Conservation (phyloP, 495 filamentous ascomycete species). For the Podospora anserina region DNA sequence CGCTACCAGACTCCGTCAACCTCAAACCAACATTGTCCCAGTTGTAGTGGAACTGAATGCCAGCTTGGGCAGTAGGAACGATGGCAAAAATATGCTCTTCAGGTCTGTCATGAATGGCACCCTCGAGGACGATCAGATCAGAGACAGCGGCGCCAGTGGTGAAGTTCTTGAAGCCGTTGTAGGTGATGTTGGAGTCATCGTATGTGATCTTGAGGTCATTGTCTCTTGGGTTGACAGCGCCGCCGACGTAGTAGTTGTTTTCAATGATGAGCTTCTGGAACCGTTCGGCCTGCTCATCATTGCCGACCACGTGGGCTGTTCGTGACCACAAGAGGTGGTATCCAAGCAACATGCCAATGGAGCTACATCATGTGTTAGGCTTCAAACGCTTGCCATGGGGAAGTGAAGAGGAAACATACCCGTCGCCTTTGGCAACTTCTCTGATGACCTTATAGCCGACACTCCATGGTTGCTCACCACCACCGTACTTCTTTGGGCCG, state of each 20-base stretch:
- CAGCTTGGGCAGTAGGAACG: conserved; percentile 50
- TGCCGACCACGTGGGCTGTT: conserved; percentile 52
- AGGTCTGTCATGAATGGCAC: conserved; percentile 48
- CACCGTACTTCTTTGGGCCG: conserved; percentile 54
- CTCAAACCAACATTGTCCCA: conserved; percentile 62
- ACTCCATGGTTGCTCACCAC: conserved; percentile 56
- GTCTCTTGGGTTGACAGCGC: conserved; percentile 60
- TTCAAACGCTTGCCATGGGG: not conserved
- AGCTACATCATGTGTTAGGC: conserved; percentile 23
- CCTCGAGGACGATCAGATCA: conserved; percentile 61
- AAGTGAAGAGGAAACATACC: conserved; percentile 30
- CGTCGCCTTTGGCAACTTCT: conserved; percentile 58
- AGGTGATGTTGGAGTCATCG: conserved; percentile 51
- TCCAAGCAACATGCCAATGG: conserved; percentile 57
- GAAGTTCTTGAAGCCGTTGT: conserved; percentile 59
- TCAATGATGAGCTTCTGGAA: conserved; percentile 50
- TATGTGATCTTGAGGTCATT: conserved; percentile 53
- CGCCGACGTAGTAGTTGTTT: conserved; percentile 61
- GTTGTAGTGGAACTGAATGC: conserved; percentile 56
- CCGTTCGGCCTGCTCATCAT: conserved; percentile 52
- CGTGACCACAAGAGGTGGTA: conserved; percentile 62
- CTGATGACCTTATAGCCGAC: conserved; percentile 55
- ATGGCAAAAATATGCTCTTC: conserved; percentile 58
- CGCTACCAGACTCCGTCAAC: conserved; percentile 57
- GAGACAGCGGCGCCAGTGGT: conserved; percentile 61